Evolutionary conservation across 306 rosid species (phyloP).

Genomic region (Mucuna pruriens): DNA sequence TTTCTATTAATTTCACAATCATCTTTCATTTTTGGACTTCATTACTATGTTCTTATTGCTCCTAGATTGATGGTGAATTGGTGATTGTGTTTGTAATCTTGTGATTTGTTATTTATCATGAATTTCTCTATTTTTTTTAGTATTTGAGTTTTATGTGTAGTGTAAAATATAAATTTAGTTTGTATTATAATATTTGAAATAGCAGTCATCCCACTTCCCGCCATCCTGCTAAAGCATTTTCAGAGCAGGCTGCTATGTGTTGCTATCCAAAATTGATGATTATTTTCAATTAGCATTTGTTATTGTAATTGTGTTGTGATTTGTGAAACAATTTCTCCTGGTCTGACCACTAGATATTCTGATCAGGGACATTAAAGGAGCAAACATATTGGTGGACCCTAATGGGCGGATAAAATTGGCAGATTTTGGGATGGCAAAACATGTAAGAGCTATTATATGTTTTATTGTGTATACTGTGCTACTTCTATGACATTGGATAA

Average conservation of each 20-base stretch:
- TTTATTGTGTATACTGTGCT: constrained; percentile 42
- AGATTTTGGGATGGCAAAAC: constrained; percentile 98
- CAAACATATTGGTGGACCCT: constrained; percentile 96
- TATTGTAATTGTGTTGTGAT: constrained; percentile 39
- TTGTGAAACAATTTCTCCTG: constrained; percentile 56
- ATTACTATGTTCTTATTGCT: not conserved
- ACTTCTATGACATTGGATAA: constrained; percentile 39
- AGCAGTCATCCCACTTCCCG: not conserved
- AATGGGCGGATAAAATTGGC: constrained; percentile 87
- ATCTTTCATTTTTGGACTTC: not conserved
- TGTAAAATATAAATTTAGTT: not conserved
- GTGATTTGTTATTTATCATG: not conserved
- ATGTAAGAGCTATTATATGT: constrained; percentile 77
- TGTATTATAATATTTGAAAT: not conserved
- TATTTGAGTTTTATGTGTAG: not conserved
- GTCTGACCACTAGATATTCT: constrained; percentile 49
- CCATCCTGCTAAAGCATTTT: not conserved
- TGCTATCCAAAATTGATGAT: not conserved
- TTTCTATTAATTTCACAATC: not conserved
- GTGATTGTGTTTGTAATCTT: not conserved
- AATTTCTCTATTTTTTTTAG: not conserved
- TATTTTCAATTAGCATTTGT: not conserved
- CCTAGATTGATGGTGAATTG: not conserved
- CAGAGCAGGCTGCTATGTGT: not conserved
- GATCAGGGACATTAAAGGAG: constrained; percentile 94